A percentile compares a stretch with the other conserved stretches of the same genome.
phyloP scores from a whole-genome alignment of 1,284 basidiomycete species.

The Stereum hirsutum region DNA sequence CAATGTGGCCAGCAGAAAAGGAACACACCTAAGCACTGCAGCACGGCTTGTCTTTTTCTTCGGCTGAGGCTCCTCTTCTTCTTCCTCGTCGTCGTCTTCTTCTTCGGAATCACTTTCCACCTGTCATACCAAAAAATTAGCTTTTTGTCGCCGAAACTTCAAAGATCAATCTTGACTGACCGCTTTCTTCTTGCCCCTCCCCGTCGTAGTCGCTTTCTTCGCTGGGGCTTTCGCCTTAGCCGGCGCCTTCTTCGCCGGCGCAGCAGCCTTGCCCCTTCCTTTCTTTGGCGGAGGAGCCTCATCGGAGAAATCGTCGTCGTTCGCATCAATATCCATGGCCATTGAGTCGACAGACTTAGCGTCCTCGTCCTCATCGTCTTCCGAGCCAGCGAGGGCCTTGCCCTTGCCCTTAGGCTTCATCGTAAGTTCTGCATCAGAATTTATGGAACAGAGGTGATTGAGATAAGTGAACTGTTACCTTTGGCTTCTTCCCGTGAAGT shows the following conservation, averaged over 20 bases:
- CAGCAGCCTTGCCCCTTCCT: conserved; percentile 5
- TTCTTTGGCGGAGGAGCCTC: conserved; percentile 42
- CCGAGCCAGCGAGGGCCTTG: conserved; percentile 26
- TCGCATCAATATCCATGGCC: conserved; percentile 53
- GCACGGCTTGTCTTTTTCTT: conserved; percentile 57
- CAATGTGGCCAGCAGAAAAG: not conserved
- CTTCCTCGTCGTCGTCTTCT: conserved; percentile 48
- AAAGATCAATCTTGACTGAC: conserved; percentile 17
- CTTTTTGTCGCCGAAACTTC: not conserved
- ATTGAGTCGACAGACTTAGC: conserved; percentile 72
- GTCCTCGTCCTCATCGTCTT: too few species aligned
- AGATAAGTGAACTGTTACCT: conserved; percentile 10
- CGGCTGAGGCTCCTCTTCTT: conserved; percentile 40
- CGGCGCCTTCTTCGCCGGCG: conserved; percentile 20
- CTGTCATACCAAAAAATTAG: not conserved
- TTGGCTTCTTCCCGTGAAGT: conserved; percentile 15
- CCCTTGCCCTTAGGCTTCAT: conserved; percentile 39
- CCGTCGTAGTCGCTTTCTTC: conserved; percentile 26
- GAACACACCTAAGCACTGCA: conserved; percentile 48
- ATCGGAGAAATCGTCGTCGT: conserved; percentile 24
- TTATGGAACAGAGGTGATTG: not conserved
- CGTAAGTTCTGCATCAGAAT: conserved; percentile 6
- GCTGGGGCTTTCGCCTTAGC: conserved; percentile 15
- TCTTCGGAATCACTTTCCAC: conserved; percentile 40
- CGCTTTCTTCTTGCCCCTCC: conserved; percentile 40